Percentiles rank a stretch among this genome's conserved stretches.
Conservation (phyloP, 768 basidiomycete genomes). For the Cyclocybe cylindracea region DNA sequence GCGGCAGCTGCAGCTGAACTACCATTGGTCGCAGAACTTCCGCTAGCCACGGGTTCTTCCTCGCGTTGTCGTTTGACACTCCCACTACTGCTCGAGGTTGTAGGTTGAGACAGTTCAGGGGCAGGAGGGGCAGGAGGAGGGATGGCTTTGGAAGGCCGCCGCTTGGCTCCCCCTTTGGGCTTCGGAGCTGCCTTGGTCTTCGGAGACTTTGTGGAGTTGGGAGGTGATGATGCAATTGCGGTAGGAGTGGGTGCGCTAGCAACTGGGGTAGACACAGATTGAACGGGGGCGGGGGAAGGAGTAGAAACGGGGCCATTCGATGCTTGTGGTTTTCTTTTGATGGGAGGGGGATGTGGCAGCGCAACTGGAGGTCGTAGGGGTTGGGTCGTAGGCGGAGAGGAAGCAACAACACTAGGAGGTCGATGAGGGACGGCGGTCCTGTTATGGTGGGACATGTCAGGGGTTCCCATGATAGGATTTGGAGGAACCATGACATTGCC, state of each 20-base stretch:
- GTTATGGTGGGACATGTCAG: conserved; percentile 8
- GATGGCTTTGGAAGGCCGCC: conserved; percentile 31
- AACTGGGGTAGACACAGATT: conserved; percentile 43
- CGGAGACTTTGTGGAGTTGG: conserved; percentile 69
- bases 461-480: conserved; percentile 13
- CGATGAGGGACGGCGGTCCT: conserved; percentile 17
- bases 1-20: conserved; percentile 28
- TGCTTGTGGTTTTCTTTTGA: conserved; percentile 14
- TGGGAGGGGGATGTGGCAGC: conserved; percentile 20
- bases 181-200: conserved; percentile 55
- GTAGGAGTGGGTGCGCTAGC: conserved; percentile 55
- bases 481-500: conserved; percentile 12
- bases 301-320: conserved; percentile 13
- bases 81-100: conserved; percentile 22
- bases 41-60: conserved; percentile 44
- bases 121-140: conserved; percentile 21
- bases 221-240: conserved; percentile 57
- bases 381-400: conserved; percentile 22
- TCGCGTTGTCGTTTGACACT: conserved; percentile 52
- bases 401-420: conserved; percentile 19
- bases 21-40: conserved; percentile 26
- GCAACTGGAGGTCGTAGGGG: conserved; percentile 17
- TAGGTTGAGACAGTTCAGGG: conserved; percentile 19
- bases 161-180: conserved; percentile 37
- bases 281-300: conserved; percentile 23